Evolutionary conservation across 805 yeast species (phyloP).

Genomic region (Starmerella vaccinii): DNA sequence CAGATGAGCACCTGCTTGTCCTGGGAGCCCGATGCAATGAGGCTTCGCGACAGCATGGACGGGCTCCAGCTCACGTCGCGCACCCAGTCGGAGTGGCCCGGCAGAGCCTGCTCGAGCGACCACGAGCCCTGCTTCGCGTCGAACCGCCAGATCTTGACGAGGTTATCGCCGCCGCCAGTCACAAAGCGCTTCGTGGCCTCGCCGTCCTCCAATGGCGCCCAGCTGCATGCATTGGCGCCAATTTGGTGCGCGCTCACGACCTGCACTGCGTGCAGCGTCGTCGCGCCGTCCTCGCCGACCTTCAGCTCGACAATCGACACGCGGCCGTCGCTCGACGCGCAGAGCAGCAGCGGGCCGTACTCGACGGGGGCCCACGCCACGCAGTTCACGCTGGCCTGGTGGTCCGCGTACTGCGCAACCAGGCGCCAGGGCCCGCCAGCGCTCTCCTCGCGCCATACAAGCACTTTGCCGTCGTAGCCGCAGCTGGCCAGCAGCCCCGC

Average conservation of each 20-base stretch:
- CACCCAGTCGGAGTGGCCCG: slow-evolving; percentile 97
- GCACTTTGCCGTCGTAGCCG: slow-evolving; percentile 88
- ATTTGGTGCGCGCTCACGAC: slow-evolving; percentile 75
- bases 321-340: slow-evolving; percentile 88
- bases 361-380: slow-evolving; percentile 97
- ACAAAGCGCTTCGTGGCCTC: slow-evolving; percentile 56
- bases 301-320: slow-evolving; percentile 88
- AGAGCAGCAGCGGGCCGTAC: slow-evolving; percentile 81
- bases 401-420: slow-evolving; percentile 77
- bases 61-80: slow-evolving; percentile 99
- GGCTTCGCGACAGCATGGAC: slow-evolving; percentile 70
- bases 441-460: slow-evolving; percentile 84
- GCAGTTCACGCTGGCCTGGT: slow-evolving; percentile 88
- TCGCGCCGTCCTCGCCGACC: slow-evolving; percentile 54
- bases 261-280: slow-evolving; percentile 23
- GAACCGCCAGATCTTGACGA: slow-evolving; percentile 81
- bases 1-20: slow-evolving; percentile 91
- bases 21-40: slow-evolving; percentile 93
- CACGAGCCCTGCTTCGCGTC: slow-evolving; percentile 49
- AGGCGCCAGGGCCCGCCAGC: slow-evolving; percentile 68
- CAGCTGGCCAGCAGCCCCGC: slow-evolving; percentile 73
- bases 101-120: slow-evolving; percentile 61
- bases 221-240: slow-evolving; percentile 88
- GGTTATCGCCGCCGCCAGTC: slow-evolving; percentile 90
- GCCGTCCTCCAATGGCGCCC: slow-evolving; percentile 52